Percentiles rank a stretch among this genome's conserved stretches.
Conservation (phyloP, 306 rosid genomes). For the Lathyrus oleraceus region DNA sequence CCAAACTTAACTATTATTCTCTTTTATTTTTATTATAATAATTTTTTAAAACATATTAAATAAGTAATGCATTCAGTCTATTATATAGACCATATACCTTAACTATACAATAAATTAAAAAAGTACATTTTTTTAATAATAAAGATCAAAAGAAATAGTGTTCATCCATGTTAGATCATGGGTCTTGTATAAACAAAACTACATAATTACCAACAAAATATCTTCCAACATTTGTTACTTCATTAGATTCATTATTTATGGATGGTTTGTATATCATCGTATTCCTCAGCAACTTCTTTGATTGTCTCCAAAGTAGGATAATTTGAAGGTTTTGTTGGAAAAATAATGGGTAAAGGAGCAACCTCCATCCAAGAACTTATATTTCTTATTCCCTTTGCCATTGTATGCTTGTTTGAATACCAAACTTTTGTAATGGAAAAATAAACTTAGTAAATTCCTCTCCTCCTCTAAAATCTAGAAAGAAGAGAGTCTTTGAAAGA, state of each 20-base stretch:
- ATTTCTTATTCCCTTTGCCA: conserved; percentile 49
- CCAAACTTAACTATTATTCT: no score
- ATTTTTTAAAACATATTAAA: no score
- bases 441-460: conserved; percentile 10
- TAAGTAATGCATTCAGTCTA: no score
- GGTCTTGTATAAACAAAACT: no score
- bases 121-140: no score
- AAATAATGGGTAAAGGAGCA: conserved; percentile 53
- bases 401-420: conserved; percentile 13
- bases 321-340: conserved; percentile 57
- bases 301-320: conserved; percentile 63
- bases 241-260: conserved; percentile 1
- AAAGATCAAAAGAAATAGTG: no score
- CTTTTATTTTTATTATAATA: no score
- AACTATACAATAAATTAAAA: no score
- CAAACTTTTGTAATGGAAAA: background rate
- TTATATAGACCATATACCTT: no score
- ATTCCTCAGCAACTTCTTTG: conserved; percentile 45
- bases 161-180: no score
- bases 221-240: background rate
- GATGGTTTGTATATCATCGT: conserved; percentile 26
- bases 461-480: conserved; percentile 43
- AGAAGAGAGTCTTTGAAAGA: conserved; percentile 47
- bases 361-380: conserved; percentile 56
- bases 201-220: background rate